Base-by-base conservation (phyloP, 106 monocot genomes). In the Platanthera guangdongensis region DNA sequence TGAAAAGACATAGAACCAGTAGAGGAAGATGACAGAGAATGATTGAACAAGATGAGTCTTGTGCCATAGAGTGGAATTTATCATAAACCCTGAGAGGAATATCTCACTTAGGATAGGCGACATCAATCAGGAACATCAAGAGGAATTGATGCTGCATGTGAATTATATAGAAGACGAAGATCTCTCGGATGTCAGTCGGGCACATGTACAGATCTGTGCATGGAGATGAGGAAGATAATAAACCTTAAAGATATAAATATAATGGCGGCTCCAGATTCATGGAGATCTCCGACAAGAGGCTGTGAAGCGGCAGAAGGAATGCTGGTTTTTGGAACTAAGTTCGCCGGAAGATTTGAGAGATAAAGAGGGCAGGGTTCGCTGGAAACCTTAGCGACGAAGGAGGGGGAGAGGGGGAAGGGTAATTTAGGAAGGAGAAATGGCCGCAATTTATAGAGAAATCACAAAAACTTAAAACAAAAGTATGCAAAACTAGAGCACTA, bases 1-100 rank as follows among this genome's bases (percentile, higher is more conserved):
- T 76, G 86, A 90, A 50, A 90, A 90, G 9, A 90, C 89, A 77
- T 90, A 90, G 84, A 90, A 86, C 89, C 89, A 90, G 84, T 90
- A 86, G 22, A 90, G 86, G 80, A 90, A 90, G 69, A 84, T 82
- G 9, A 90, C 82, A 12, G 89, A 90, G 82, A 90, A 90, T 16
- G 89, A 90, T 50, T 90, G 86, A 57, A 80, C 84, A 0, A 90
- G 78, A 73, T 84, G 90, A 48, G 78, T 83, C 39, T 84, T 72
- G 80, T 75, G 82, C 32, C 74, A 57, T 30, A 90, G 75, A 18
- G 82, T 74, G 11, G 90, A 90, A 76, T 83, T 82, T 76, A 90
- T 81, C 87, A 87, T 90, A 85, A 88, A 83, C 77, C 47, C 79
- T 18, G 84, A 84, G 47, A 73, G 78, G 11, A 90, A 69, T 32